Conservation (phyloP, 1,284 basidiomycete genomes). For the Pyrrhoderma lamaoense region DNA sequence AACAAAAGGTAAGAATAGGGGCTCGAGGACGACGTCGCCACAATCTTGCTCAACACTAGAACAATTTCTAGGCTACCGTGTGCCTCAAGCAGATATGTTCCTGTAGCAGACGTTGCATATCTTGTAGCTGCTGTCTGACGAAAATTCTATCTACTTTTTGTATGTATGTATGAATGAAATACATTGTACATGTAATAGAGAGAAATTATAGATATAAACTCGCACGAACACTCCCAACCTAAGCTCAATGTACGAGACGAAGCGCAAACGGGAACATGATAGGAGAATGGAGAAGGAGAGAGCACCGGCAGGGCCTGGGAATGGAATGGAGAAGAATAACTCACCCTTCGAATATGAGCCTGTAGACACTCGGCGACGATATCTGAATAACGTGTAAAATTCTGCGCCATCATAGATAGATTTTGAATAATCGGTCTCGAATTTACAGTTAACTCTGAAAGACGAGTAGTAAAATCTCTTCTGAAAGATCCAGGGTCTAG, state of each 20-base stretch:
- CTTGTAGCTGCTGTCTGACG: constrained; percentile 22
- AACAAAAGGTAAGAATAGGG: constrained; percentile 9
- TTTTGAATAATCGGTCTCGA: constrained; percentile 94
- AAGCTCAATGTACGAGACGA: constrained; percentile 4
- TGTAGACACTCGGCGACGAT: constrained; percentile 87
- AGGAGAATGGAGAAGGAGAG: neutral
- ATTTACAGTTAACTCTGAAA: constrained; percentile 87
- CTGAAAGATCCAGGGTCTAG: constrained; percentile 70
- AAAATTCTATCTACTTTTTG: constrained; percentile 26
- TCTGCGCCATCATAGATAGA: constrained; percentile 91
- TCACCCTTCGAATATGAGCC: constrained; percentile 82
- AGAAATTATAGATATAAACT: too few relatives aligned
- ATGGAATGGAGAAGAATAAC: constrained; percentile 30
- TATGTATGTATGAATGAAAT: constrained; percentile 30
- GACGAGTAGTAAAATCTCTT: constrained; percentile 69
- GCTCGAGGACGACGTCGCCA: too few relatives aligned
- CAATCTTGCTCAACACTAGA: too few relatives aligned
- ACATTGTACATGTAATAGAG: constrained; percentile 8
- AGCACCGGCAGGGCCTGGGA: constrained; percentile 1
- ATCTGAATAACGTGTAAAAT: constrained; percentile 68
- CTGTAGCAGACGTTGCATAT: constrained; percentile 33
- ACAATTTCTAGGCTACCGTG: constrained; percentile 24
- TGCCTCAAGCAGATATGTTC: constrained; percentile 21
- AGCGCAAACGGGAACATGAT: constrained; percentile 1
- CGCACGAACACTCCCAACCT: too few relatives aligned